Conservation (phyloP, 2,329 filamentous ascomycete species). For the Cladosporium sp. region DNA sequence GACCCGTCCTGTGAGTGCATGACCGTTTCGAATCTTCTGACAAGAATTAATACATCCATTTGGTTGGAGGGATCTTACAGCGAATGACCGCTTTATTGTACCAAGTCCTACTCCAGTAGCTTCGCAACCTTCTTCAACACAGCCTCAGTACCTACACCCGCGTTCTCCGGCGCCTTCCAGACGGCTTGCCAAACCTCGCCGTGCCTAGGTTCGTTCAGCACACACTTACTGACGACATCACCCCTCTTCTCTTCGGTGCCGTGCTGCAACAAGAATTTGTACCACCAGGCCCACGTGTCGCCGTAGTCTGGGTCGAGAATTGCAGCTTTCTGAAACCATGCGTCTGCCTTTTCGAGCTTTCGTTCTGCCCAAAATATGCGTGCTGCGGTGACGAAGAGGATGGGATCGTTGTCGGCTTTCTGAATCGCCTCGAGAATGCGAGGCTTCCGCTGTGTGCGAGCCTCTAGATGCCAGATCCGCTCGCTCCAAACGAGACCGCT, state of each 20-base stretch:
- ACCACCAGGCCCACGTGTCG: slow-evolving; percentile 98
- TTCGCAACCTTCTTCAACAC: slow-evolving; percentile 74
- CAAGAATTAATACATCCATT: no score
- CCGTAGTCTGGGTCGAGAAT: slow-evolving; percentile 81
- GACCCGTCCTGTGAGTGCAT: no score
- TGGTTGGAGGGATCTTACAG: no score
- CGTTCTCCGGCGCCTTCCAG: slow-evolving; percentile 81
- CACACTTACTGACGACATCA: slow-evolving; percentile 78
- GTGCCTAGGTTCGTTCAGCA: slow-evolving; percentile 80
- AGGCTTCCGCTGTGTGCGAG: slow-evolving; percentile 87
- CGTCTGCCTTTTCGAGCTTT: slow-evolving; percentile 86
- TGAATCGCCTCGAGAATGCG: slow-evolving; percentile 92
- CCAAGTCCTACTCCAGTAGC: slow-evolving; percentile 41
- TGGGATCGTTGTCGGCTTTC: slow-evolving; percentile 88
- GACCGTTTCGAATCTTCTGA: no score
- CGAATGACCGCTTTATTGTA: no score
- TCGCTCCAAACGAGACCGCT: slow-evolving; percentile 89
- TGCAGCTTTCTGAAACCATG: slow-evolving; percentile 96
- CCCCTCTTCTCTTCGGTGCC: slow-evolving; percentile 89
- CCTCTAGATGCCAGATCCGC: slow-evolving; percentile 91
- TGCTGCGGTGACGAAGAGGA: slow-evolving; percentile 85
- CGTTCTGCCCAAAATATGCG: slow-evolving; percentile 96
- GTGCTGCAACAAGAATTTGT: slow-evolving; percentile 86
- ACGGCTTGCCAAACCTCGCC: slow-evolving; percentile 88
- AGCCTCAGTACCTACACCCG: slow-evolving; percentile 70